These are phyloP conservation scores for Pseudogymnoascus sp. DNA, from an alignment of 2,329 filamentous ascomycete species.

Conservation along the genomic window DNA sequence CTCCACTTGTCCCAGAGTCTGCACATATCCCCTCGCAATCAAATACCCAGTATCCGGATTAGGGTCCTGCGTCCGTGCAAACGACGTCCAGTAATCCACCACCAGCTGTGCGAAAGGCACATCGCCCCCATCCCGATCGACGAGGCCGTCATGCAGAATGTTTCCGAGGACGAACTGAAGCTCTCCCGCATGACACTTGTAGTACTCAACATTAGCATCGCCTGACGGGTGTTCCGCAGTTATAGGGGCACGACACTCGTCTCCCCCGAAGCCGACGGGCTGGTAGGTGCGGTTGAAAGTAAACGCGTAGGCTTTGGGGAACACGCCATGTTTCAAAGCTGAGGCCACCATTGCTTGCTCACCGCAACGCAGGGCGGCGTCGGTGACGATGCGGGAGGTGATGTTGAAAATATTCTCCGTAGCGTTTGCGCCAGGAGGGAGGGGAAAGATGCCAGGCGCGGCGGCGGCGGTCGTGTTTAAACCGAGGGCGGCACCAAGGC, in stretches of 20 bases:
- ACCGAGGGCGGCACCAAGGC: background rate
- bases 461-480: background rate
- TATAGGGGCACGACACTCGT: constrained; percentile 18
- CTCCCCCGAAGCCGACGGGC: constrained; percentile 12
- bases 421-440: constrained; percentile 13
- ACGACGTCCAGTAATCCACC: constrained; percentile 22
- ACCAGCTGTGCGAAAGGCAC: constrained; percentile 21
- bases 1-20: constrained; percentile 18
- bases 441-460: constrained; percentile 14
- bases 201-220: constrained; percentile 27
- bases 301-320: constrained; percentile 28
- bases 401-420: constrained; percentile 25
- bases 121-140: constrained; percentile 25
- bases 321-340: constrained; percentile 20
- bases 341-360: constrained; percentile 25
- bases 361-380: constrained; percentile 23
- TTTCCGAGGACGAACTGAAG: constrained; percentile 28
- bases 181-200: constrained; percentile 31
- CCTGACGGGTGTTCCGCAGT: constrained; percentile 23
- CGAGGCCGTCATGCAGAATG: constrained; percentile 19
- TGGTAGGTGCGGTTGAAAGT: constrained; percentile 30
- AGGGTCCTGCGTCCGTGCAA: constrained; percentile 21
- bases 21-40: constrained; percentile 18
- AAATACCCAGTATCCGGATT: constrained; percentile 18
- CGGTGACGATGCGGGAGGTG: constrained; percentile 25